These are phyloP conservation scores for Glycine soja DNA, from an alignment of 306 rosid genomes.

Conservation along the genomic window DNA sequence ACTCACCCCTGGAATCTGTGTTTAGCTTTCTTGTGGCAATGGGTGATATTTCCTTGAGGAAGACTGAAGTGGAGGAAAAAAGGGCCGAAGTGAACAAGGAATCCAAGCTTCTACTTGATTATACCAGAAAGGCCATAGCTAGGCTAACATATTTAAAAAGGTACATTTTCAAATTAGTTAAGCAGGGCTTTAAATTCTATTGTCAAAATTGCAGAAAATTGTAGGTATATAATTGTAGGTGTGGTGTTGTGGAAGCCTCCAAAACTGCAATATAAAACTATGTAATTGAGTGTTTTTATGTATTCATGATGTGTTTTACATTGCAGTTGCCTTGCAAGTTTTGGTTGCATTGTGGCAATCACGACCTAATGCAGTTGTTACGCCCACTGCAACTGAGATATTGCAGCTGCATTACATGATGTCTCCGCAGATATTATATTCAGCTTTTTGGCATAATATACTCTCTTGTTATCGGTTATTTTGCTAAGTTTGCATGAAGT, in stretches of 20 bases:
- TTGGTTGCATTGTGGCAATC: neutral
- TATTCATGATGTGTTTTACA: neutral
- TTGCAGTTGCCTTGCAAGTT: neutral
- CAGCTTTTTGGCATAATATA: conserved; percentile 23
- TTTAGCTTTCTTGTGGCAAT: conserved; percentile 92
- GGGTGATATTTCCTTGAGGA: conserved; percentile 91
- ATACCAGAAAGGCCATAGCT: conserved; percentile 87
- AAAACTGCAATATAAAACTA: neutral
- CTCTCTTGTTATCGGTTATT: neutral
- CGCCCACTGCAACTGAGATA: neutral
- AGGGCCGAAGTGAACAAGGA: conserved; percentile 83
- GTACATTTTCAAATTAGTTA: conserved; percentile 43
- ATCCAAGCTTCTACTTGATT: conserved; percentile 86
- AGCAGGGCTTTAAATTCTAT: neutral
- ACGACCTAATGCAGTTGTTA: neutral
- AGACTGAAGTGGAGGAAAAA: conserved; percentile 93
- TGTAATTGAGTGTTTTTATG: neutral
- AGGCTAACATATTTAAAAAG: conserved; percentile 90
- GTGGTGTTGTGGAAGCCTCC: no score
- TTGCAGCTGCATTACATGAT: neutral
- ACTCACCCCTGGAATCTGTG: conserved; percentile 23
- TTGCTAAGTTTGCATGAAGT: conserved; percentile 2
- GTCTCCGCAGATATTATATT: neutral
- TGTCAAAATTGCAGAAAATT: neutral
- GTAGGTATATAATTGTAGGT: neutral